phyloP scores from a whole-genome alignment of 768 basidiomycete species.

The Collybia mongolica region DNA sequence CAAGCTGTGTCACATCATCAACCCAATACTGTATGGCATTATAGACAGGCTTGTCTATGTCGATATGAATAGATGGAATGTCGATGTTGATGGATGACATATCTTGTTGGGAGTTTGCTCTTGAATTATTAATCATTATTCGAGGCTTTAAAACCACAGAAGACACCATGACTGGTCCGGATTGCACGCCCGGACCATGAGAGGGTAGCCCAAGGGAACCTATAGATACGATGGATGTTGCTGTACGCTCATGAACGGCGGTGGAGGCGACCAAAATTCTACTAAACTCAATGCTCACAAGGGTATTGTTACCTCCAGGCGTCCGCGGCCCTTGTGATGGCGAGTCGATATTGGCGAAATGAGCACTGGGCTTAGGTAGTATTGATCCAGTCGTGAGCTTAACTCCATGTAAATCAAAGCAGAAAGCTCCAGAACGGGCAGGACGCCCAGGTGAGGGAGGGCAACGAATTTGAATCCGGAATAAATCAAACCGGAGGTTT shows the following conservation, averaged over 20 bases:
- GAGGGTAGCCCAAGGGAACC: conserved; percentile 35
- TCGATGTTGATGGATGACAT: conserved; percentile 30
- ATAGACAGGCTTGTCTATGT: conserved; percentile 61
- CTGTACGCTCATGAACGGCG: conserved; percentile 32
- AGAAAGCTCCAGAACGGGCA: conserved; percentile 66
- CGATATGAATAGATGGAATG: conserved; percentile 63
- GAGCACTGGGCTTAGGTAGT: conserved; percentile 15
- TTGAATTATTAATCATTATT: conserved; percentile 28
- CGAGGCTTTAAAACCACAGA: conserved; percentile 28
- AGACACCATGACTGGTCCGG: not conserved
- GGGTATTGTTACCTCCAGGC: conserved; percentile 9
- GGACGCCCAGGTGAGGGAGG: conserved; percentile 48
- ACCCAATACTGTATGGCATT: conserved; percentile 86
- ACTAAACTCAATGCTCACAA: conserved; percentile 40
- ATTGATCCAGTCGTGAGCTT: conserved; percentile 31
- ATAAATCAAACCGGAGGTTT: conserved; percentile 44
- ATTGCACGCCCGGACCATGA: not conserved
- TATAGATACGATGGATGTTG: conserved; percentile 48
- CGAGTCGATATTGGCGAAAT: no score
- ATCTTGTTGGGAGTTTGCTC: conserved; percentile 8
- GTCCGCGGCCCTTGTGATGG: no score
- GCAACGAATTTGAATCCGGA: conserved; percentile 69
- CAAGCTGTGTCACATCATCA: conserved; percentile 79
- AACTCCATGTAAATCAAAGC: conserved; percentile 62
- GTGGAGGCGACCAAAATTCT: conserved; percentile 53